A percentile compares a stretch with the other conserved stretches of the same genome.
These are phyloP conservation scores for Coniochaeta prunicola DNA, from an alignment of 2,329 filamentous ascomycete genomes.

Conservation along the genomic window DNA sequence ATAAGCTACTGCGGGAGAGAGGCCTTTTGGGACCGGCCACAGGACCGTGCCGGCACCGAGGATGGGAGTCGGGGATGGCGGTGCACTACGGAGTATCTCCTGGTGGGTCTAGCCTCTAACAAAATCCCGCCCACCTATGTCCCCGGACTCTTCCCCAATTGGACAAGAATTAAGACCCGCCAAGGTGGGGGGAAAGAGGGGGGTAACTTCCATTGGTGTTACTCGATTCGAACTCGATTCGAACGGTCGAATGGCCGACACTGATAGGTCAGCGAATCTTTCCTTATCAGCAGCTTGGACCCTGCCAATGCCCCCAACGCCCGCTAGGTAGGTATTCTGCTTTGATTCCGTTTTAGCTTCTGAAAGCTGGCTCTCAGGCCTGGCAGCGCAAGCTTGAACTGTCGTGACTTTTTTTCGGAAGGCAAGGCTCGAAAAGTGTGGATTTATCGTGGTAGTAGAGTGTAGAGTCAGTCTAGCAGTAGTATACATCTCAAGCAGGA, in stretches of 20 bases:
- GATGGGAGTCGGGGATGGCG: constrained; percentile 2
- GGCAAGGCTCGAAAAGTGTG: too few species aligned
- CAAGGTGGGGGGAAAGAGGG: constrained; percentile 3
- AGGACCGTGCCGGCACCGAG: background rate
- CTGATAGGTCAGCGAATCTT: constrained; percentile 1
- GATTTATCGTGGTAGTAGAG: too few species aligned
- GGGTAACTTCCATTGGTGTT: too few species aligned
- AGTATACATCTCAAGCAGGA: too few species aligned
- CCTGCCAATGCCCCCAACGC: background rate
- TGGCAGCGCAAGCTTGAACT: too few species aligned
- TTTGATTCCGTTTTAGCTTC: background rate
- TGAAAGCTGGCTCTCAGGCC: background rate
- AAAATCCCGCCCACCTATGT: too few species aligned
- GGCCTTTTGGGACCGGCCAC: too few species aligned
- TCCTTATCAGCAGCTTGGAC: constrained; percentile 3
- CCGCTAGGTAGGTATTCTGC: too few species aligned
- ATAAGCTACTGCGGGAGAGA: too few species aligned
- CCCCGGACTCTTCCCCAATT: background rate
- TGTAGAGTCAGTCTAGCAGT: too few species aligned
- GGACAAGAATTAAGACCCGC: background rate
- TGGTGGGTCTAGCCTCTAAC: too few species aligned
- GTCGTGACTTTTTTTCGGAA: background rate
- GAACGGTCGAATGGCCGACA: background rate
- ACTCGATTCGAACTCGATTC: constrained; percentile 4
- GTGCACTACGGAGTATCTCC: too few species aligned